These are phyloP conservation scores for Talaromyces sp. DNA, from an alignment of 2,329 filamentous ascomycete species.

Conservation along the genomic window DNA sequence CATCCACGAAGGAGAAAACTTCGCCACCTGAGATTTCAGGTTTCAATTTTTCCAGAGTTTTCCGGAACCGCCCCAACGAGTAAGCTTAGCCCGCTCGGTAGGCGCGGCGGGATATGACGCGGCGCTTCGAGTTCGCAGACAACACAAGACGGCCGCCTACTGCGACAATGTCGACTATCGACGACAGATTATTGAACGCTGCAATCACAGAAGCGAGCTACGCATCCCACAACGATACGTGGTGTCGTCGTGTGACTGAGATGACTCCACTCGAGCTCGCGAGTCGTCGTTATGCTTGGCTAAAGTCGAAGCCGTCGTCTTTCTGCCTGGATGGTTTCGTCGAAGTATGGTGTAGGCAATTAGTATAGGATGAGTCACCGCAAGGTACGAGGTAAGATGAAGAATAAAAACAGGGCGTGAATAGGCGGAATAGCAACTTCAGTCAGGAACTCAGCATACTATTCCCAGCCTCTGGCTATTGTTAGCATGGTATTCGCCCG, in stretches of 20 bases:
- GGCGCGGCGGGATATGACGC: constrained; percentile 7
- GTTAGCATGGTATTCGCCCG: background rate
- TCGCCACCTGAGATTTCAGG: constrained; percentile 20
- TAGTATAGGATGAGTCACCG: constrained; percentile 11
- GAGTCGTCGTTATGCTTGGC: constrained; percentile 11
- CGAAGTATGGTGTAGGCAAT: constrained; percentile 8
- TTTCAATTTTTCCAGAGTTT: constrained; percentile 3
- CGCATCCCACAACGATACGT: constrained; percentile 11
- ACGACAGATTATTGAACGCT: background rate
- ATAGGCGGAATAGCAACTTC: background rate
- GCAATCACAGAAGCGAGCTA: constrained; percentile 2
- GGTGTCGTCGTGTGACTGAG: constrained; percentile 15
- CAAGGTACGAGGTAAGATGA: background rate
- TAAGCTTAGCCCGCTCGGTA: background rate
- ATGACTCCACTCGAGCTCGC: constrained; percentile 14
- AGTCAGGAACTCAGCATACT: constrained; percentile 7
- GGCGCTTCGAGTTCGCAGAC: constrained; percentile 8
- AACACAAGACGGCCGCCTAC: constrained; percentile 1
- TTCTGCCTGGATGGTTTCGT: constrained; percentile 9
- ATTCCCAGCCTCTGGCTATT: background rate
- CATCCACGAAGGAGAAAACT: constrained; percentile 18
- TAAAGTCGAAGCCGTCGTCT: background rate
- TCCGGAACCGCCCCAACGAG: constrained; percentile 4
- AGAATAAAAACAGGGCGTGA: constrained; percentile 2
- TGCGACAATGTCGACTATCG: constrained; percentile 1